Evolutionary conservation across 441 rosid genomes (phyloP).

Genomic region (Erodium texanum): DNA sequence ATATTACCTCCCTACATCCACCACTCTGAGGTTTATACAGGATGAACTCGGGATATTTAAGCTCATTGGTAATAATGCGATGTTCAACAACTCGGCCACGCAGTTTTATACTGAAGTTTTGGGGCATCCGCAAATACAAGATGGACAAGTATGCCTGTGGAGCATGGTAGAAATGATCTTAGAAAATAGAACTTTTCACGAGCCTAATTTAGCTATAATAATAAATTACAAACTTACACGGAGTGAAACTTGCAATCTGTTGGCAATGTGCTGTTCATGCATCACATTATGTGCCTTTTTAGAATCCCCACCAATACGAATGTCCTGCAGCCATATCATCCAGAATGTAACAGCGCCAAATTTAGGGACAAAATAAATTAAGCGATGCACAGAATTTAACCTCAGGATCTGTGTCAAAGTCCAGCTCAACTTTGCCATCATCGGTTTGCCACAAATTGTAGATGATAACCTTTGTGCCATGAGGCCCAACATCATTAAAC

Average conservation of each 20-base stretch:
- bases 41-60: slow-evolving; percentile 66
- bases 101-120: slow-evolving; percentile 56
- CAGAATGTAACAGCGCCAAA: slow-evolving; percentile 11
- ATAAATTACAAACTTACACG: slow-evolving; percentile 44
- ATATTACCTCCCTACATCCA: slow-evolving; percentile 55
- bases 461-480: slow-evolving; percentile 80
- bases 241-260: slow-evolving; percentile 55
- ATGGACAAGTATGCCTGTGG: slow-evolving; percentile 75
- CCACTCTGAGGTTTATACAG: slow-evolving; percentile 68
- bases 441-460: slow-evolving; percentile 78
- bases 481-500: slow-evolving; percentile 67
- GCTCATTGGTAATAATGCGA: slow-evolving; percentile 82
- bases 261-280: slow-evolving; percentile 67
- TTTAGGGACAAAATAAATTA: slow-evolving; percentile 6
- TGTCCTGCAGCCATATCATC: slow-evolving; percentile 44
- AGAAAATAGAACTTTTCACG: background rate
- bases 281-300: slow-evolving; percentile 34
- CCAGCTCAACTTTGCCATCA: slow-evolving; percentile 63
- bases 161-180: slow-evolving; percentile 18
- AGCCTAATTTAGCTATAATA: background rate
- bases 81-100: slow-evolving; percentile 68
- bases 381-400: slow-evolving; percentile 27
- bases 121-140: slow-evolving; percentile 74
- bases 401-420: slow-evolving; percentile 60
- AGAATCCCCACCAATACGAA: slow-evolving; percentile 57